These are phyloP conservation scores for Aspergillus diversus DNA, from an alignment of 495 filamentous ascomycete genomes.

Conservation along the genomic window DNA sequence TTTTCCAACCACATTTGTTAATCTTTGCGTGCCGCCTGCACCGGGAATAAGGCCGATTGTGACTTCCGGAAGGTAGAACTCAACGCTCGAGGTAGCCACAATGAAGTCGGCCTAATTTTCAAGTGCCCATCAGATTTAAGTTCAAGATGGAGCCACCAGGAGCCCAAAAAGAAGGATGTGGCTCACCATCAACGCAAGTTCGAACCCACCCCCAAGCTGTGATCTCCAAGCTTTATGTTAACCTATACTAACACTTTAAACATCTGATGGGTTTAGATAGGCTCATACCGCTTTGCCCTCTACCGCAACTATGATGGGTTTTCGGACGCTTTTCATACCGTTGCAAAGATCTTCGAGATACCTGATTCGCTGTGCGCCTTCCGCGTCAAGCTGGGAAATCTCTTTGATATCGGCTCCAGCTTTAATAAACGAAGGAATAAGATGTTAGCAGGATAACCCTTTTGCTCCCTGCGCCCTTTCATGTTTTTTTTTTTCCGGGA, in stretches of 20 bases:
- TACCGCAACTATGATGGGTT: slow-evolving; percentile 15
- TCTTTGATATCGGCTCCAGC: slow-evolving; percentile 18
- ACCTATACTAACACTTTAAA: too few relatives aligned
- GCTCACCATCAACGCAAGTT: slow-evolving; percentile 17
- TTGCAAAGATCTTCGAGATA: slow-evolving; percentile 19
- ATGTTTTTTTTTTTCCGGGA: too few relatives aligned
- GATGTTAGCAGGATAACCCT: background rate
- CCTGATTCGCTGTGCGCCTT: slow-evolving; percentile 1
- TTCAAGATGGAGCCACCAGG: background rate
- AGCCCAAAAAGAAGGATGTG: background rate
- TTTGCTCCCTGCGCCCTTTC: background rate
- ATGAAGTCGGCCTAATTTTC: slow-evolving; percentile 11
- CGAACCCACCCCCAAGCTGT: slow-evolving; percentile 17
- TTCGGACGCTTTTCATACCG: slow-evolving; percentile 5
- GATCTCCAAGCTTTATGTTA: background rate
- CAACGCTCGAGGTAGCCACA: slow-evolving; percentile 4
- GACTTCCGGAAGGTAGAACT: slow-evolving; percentile 11
- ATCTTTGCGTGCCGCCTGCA: slow-evolving; percentile 15
- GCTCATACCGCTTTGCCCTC: slow-evolving; percentile 15
- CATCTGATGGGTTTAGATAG: background rate
- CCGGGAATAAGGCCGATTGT: slow-evolving; percentile 18
- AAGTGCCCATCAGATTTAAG: background rate
- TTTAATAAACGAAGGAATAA: background rate
- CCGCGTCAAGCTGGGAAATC: slow-evolving; percentile 12
- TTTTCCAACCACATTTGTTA: slow-evolving; percentile 12